Evolutionary conservation across 2,329 filamentous ascomycete genomes (phyloP).

Genomic region (Scytalidium lignicola): DNA sequence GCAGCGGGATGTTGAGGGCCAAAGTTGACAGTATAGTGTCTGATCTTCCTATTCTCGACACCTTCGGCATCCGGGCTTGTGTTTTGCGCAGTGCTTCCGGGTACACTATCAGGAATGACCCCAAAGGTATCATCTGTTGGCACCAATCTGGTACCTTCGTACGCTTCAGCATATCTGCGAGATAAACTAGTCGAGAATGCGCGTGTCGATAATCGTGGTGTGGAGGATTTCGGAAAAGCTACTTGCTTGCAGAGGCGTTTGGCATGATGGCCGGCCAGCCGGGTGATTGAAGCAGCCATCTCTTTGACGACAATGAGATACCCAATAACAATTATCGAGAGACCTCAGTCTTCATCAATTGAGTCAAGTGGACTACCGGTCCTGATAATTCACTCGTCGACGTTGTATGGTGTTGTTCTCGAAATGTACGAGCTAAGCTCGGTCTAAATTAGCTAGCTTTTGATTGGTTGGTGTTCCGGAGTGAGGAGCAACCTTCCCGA

Average conservation of each 20-base stretch:
- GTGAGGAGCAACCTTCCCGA: not conserved
- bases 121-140: slow-evolving; percentile 60
- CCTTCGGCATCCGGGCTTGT: slow-evolving; percentile 41
- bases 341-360: slow-evolving; percentile 16
- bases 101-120: slow-evolving; percentile 37
- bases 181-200: slow-evolving; percentile 61
- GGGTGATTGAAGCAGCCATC: slow-evolving; percentile 70
- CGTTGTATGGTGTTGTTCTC: not conserved
- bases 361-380: slow-evolving; percentile 10
- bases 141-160: slow-evolving; percentile 44
- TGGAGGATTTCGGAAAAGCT: slow-evolving; percentile 28
- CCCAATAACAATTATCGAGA: slow-evolving; percentile 2
- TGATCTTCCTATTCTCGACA: slow-evolving; percentile 71
- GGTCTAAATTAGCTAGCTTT: slow-evolving; percentile 1
- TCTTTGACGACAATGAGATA: slow-evolving; percentile 26
- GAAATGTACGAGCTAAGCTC: not conserved
- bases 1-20: slow-evolving; percentile 97
- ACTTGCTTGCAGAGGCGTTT: slow-evolving; percentile 57
- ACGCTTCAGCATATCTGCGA: slow-evolving; percentile 57
- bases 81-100: slow-evolving; percentile 54
- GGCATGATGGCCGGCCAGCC: slow-evolving; percentile 66
- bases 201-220: slow-evolving; percentile 39
- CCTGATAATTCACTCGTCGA: not conserved
- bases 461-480: slow-evolving; percentile 1
- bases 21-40: slow-evolving; percentile 99